Evolutionary conservation across 352 stramenopile species (phyloP), one percentile per base, ranked within the genome.

Genomic region (Phytophthora ohioensis): DNA sequence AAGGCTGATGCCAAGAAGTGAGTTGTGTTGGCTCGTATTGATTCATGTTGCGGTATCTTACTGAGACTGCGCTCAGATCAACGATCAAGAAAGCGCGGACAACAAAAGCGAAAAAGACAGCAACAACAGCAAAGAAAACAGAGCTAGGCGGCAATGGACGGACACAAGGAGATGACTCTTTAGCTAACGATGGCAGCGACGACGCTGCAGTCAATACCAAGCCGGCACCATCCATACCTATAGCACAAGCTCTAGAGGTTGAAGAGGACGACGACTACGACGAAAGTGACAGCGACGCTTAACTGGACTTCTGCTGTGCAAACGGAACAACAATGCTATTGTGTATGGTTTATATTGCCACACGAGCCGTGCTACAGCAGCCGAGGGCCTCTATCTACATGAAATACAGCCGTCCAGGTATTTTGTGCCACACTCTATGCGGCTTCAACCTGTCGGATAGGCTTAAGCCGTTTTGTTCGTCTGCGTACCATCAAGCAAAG

Each of bases 211-310:
- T 35, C 15, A 59, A 48, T 13, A 10, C 7, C 36, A 73, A 69
- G 27, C 5, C 39, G 57, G 15, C 42, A 53, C 13, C 38, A 42
- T 41, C 30, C n/a, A 57, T 43, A 48, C 17, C 42, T 3, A 64
- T 52, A 60, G 31, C n/a, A 12, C 42, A 57, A 11, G 46, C 52
- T 35, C 43, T 84, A 46, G 46, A 71, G 12, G 84, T 93, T 49
- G 76, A 87, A 31, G 84, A 93, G 49, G 86, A 93, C 57, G 83
- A 91, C 31, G 64, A 91, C 62, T 92, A 93, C 52, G 86, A 94
- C 47, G 84, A 88, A 54, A 94, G 86, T 56, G 86, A 92, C 15
- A 91, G 84, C 56, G 85, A 92, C 8, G 42, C 55, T 10, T 69
- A 31, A 73, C 31, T 8, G 27, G 15, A 21, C 17, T 46, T 15